Evolutionary conservation across 768 basidiomycete genomes (phyloP), one percentile per base, ranked within the genome.

Genomic region (Tephrocybe sp.): DNA sequence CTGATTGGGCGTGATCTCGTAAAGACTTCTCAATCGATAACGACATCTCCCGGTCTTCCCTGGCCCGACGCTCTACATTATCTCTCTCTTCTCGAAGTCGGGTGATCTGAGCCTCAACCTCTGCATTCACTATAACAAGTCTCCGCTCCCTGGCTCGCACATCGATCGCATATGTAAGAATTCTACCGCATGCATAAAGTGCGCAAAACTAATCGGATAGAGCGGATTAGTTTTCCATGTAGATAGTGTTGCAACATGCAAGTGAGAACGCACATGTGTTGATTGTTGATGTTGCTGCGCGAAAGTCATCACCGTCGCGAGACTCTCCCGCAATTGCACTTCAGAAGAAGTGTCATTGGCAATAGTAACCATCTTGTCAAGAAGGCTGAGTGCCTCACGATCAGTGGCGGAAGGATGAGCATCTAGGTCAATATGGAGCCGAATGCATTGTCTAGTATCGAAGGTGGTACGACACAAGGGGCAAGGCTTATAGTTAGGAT

Each of bases 391-490:
- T 7, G 26, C 26, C 26, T 26, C 26, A 7, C 26, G 26, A 26
- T 26, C 26, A 26, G 26, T 7, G 7, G 26, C 26, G 7, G 23
- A 32, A 17, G 53, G 30, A n/a, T 55, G 58, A 47, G 51, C 65
- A 41, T 81, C 76, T 48, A 76, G 56, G 63, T 87, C 85, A 42
- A 87, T 65, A 62, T 85, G 85, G 44, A 89, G 76, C 64, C 71
- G 78, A 40, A 80, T 71, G 22, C 20, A 48, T 3, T 39, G 30
- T 23, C 39, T 77, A 62, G 9, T 77, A 70, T 13, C 67, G 59
- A 66, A 85, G 85, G 17, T 69, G 64, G 7, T 62, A 39, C 86
- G 80, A 68, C 87, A 89, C 42, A 89, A 67, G 40, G 87, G 86
- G 59, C 87, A 89, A 26, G 59, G 49, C 32, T 47, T 52, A 34